phyloP scores from a whole-genome alignment of 805 yeast species.

The Kurtzmaniella cleridarum region DNA sequence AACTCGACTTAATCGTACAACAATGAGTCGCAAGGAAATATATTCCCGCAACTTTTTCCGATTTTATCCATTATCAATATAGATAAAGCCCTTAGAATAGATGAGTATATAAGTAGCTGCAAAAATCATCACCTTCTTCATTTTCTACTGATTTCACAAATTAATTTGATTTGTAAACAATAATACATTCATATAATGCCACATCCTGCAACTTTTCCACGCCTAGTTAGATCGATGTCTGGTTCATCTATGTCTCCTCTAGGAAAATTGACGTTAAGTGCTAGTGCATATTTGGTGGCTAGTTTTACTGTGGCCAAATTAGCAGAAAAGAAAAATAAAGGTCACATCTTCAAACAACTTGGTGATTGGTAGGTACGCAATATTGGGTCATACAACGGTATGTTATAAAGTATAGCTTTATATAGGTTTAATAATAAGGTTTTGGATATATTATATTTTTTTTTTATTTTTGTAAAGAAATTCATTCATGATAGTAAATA shows the following conservation, averaged over 20 bases:
- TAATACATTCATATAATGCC: not conserved
- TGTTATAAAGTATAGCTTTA: not conserved
- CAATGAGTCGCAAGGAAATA: no score
- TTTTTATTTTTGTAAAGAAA: no score
- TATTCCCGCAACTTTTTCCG: no score
- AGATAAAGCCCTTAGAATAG: no score
- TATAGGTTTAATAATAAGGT: not conserved
- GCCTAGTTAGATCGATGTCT: not conserved
- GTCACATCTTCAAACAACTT: constrained; percentile 26
- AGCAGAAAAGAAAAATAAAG: constrained; percentile 25
- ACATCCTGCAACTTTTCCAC: not conserved
- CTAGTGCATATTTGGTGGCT: constrained; percentile 19
- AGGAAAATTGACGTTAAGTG: constrained; percentile 13
- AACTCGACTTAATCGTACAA: no score
- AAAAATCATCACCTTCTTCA: no score
- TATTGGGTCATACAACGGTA: not conserved
- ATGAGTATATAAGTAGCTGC: no score
- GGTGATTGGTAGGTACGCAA: constrained; percentile 13
- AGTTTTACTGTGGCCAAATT: constrained; percentile 22
- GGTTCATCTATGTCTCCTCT: not conserved
- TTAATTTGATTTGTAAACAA: not conserved
- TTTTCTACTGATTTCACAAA: no score
- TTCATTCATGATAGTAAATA: no score
- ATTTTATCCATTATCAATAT: no score
- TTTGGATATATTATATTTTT: not conserved